These are phyloP conservation scores for Botrytis fragariae DNA, from an alignment of 2,329 filamentous ascomycete species.

Conservation along the genomic window DNA sequence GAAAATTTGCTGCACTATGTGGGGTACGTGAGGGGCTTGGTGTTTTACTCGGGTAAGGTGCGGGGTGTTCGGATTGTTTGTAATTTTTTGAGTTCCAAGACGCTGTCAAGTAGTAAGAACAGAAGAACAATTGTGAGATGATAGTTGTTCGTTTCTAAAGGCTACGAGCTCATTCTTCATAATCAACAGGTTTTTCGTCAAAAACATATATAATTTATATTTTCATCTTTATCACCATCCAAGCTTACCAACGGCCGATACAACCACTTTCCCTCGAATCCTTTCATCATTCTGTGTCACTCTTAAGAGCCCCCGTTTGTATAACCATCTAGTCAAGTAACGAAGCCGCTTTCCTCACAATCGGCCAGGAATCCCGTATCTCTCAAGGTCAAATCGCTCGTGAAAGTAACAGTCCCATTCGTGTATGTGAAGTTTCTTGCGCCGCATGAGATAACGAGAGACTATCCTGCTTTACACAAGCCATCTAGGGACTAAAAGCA, in stretches of 20 bases:
- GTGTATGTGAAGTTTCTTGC: neutral
- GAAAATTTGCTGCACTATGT: neutral
- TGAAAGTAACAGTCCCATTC: neutral
- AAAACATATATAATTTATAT: neutral
- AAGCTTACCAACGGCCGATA: neutral
- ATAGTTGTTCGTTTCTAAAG: neutral
- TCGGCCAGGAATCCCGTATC: neutral
- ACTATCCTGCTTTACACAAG: neutral
- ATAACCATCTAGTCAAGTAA: neutral
- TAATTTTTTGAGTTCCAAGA: neutral
- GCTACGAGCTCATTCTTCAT: neutral
- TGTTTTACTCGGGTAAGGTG: neutral
- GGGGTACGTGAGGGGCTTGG: neutral
- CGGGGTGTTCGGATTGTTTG: neutral
- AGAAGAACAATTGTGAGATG: neutral
- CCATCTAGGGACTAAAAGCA: neutral
- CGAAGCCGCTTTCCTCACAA: neutral
- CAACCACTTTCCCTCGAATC: neutral
- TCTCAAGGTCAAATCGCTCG: neutral
- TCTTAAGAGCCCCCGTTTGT: neutral
- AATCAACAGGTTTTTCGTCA: neutral
- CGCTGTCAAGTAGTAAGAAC: neutral
- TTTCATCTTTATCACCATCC: neutral
- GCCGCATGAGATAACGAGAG: neutral
- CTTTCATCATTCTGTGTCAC: too few relatives aligned